A percentile compares a stretch with the other conserved stretches of the same genome.
These are phyloP conservation scores for Ophiognomonia clavigignenti-juglandacearum DNA, from an alignment of 2,329 filamentous ascomycete species.

Conservation along the genomic window DNA sequence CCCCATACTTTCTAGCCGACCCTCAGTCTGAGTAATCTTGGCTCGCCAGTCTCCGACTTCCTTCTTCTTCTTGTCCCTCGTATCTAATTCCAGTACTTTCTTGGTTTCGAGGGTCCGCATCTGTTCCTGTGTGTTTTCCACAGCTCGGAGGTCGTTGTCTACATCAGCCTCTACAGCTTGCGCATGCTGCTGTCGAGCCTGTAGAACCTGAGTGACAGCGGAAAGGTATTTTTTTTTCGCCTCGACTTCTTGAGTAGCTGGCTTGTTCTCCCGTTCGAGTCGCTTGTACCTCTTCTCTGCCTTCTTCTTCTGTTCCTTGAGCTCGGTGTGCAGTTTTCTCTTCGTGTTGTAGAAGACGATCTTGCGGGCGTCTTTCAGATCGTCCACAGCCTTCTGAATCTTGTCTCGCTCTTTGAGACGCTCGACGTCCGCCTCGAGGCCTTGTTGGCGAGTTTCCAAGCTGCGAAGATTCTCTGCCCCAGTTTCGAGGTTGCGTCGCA, in stretches of 20 bases:
- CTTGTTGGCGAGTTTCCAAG: slow-evolving; percentile 67
- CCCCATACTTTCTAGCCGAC: slow-evolving; percentile 56
- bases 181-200: slow-evolving; percentile 49
- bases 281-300: slow-evolving; percentile 53
- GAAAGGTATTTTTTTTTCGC: slow-evolving; percentile 63
- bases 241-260: slow-evolving; percentile 64
- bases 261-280: slow-evolving; percentile 57
- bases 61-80: slow-evolving; percentile 44
- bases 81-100: slow-evolving; percentile 46
- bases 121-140: slow-evolving; percentile 31
- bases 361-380: slow-evolving; percentile 61
- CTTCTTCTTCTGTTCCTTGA: slow-evolving; percentile 50
- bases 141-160: slow-evolving; percentile 37
- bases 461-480: slow-evolving; percentile 60
- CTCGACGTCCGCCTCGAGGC: slow-evolving; percentile 77
- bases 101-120: slow-evolving; percentile 46
- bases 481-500: slow-evolving; percentile 52
- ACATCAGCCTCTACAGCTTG: slow-evolving; percentile 48
- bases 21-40: slow-evolving; percentile 59
- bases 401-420: slow-evolving; percentile 71
- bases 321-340: slow-evolving; percentile 39
- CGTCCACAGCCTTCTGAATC: slow-evolving; percentile 58
- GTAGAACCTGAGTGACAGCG: slow-evolving; percentile 51
- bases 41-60: slow-evolving; percentile 46
- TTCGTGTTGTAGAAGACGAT: slow-evolving; percentile 60